phyloP scores from a whole-genome alignment of 768 basidiomycete species.

The Lactifluus hygrophoroides region DNA sequence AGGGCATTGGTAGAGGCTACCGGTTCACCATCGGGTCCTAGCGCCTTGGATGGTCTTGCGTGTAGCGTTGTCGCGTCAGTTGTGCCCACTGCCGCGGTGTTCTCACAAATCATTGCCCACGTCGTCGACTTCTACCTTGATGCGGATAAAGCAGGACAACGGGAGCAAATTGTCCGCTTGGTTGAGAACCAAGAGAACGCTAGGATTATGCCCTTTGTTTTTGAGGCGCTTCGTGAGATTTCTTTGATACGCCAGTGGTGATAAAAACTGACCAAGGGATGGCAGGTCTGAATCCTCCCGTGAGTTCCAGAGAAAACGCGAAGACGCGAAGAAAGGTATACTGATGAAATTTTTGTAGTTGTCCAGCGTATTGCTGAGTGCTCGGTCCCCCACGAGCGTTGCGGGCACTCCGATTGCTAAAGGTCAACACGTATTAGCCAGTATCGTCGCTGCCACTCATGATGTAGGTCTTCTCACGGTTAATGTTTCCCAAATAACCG shows the following conservation, averaged over 20 bases:
- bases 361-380: constrained; percentile 9
- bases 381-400: background rate
- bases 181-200: background rate
- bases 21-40: constrained; percentile 13
- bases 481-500: background rate
- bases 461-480: constrained; percentile 6
- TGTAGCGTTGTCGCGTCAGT: constrained; percentile 43
- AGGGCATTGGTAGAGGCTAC: constrained; percentile 20
- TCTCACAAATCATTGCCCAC: constrained; percentile 46
- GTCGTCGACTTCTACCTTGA: constrained; percentile 55
- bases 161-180: background rate
- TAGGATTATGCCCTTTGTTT: constrained; percentile 11
- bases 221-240: constrained; percentile 19
- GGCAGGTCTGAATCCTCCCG: constrained; percentile 19
- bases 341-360: constrained; percentile 4
- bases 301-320: background rate
- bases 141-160: background rate
- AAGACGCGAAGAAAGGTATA: background rate
- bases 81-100: constrained; percentile 47
- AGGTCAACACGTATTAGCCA: constrained; percentile 20
- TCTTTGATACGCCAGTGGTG: background rate
- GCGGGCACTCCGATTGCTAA: constrained; percentile 11
- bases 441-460: constrained; percentile 20
- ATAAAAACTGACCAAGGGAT: background rate
- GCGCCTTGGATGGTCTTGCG: constrained; percentile 33